Percentiles rank a stretch among this genome's conserved stretches.
phyloP scores from a whole-genome alignment of 2,329 filamentous ascomycete genomes.

The Exophiala lecanii-corni region DNA sequence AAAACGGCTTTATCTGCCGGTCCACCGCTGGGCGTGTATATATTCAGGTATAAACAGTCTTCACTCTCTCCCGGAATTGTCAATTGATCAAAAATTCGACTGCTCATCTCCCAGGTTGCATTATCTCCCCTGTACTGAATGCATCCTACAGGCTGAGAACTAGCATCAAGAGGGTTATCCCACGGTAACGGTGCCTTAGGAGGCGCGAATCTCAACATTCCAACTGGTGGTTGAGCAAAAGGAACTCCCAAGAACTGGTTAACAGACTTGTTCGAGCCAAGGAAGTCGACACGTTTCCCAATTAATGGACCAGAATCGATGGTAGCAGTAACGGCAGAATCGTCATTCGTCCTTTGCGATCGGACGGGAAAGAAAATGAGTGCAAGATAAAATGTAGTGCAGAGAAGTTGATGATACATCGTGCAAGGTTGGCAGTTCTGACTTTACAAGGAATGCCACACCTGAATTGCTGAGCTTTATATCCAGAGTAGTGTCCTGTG shows the following conservation, averaged over 20 bases:
- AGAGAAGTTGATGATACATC: no score
- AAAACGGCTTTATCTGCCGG: constrained; percentile 50
- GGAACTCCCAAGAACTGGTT: constrained; percentile 73
- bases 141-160: constrained; percentile 20
- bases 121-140: constrained; percentile 24
- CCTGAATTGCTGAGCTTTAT: no score
- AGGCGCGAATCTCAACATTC: constrained; percentile 54
- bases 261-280: constrained; percentile 35
- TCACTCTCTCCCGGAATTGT: constrained; percentile 27
- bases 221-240: constrained; percentile 66
- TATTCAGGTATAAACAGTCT: constrained; percentile 38
- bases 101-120: neutral
- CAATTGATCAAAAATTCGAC: neutral
- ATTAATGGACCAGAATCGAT: constrained; percentile 24
- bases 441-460: no score
- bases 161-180: neutral
- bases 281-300: constrained; percentile 23
- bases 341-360: neutral
- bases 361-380: neutral
- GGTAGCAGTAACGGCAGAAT: constrained; percentile 12
- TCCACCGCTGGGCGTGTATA: constrained; percentile 31
- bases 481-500: no score
- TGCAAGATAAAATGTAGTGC: no score
- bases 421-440: no score
- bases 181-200: constrained; percentile 1